Percentiles rank a stretch among this genome's conserved stretches.
Evolutionary conservation across 495 filamentous ascomycete genomes (phyloP).

Genomic region (Hyaloscypha bicolor): DNA sequence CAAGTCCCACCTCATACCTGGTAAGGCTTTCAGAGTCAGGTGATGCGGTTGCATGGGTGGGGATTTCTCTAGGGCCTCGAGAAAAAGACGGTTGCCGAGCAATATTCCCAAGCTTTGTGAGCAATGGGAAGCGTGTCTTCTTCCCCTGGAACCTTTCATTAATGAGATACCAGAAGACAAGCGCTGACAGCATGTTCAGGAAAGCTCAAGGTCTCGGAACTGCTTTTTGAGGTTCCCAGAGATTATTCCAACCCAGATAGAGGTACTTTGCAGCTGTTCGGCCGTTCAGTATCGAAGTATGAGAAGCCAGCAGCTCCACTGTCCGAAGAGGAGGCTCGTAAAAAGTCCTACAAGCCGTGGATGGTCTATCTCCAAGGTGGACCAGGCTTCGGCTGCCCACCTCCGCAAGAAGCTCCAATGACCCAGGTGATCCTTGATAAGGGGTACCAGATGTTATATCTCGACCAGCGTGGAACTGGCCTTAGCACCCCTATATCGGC

Average conservation of each 20-base stretch:
- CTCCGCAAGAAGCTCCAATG: conserved; percentile 71
- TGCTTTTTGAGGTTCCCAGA: conserved; percentile 83
- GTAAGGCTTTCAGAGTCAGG: conserved; percentile 16
- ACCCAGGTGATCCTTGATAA: conserved; percentile 71
- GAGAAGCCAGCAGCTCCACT: conserved; percentile 58
- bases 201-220: conserved; percentile 73
- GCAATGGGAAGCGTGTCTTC: background rate
- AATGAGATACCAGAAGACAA: background rate
- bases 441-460: conserved; percentile 81
- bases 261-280: conserved; percentile 73
- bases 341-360: conserved; percentile 51
- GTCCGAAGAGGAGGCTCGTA: conserved; percentile 36
- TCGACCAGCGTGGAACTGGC: conserved; percentile 90
- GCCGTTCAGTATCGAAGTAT: conserved; percentile 65
- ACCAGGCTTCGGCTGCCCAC: conserved; percentile 72
- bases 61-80: background rate
- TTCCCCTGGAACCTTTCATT: background rate
- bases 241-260: conserved; percentile 67
- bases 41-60: background rate
- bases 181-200: conserved; percentile 46
- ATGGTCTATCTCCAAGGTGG: conserved; percentile 74
- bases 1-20: conserved; percentile 29
- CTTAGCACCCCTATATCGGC: conserved; percentile 78
- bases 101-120: background rate
- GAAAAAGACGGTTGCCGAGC: background rate